Percentiles rank a stretch among this genome's conserved stretches.
Evolutionary conservation across 2,329 filamentous ascomycete species (phyloP).

Genomic region (Fusarium decemcellulare): DNA sequence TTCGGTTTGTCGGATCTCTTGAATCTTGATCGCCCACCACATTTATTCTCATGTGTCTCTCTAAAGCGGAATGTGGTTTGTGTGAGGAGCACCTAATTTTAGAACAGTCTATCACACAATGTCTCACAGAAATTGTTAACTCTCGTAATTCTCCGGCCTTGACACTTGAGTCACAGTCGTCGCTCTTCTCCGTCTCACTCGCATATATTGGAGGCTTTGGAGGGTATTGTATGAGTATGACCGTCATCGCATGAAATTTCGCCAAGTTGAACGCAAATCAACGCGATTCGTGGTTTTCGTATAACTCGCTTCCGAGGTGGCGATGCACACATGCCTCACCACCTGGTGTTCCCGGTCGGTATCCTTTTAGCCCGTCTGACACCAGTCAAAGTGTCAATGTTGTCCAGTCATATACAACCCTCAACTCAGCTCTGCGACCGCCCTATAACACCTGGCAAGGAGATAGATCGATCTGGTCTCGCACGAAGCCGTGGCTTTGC

Average conservation of each 20-base stretch:
- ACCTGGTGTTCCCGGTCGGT: conserved; percentile 25
- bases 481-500: background rate
- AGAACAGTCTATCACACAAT: background rate
- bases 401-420: conserved; percentile 8
- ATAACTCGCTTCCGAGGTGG: conserved; percentile 11
- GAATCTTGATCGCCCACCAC: background rate
- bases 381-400: conserved; percentile 4
- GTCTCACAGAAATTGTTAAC: background rate
- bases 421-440: conserved; percentile 11
- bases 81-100: background rate
- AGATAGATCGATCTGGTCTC: background rate
- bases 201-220: background rate
- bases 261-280: background rate
- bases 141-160: background rate
- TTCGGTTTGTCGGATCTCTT: background rate
- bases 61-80: background rate
- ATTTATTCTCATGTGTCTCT: no score
- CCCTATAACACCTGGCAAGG: background rate
- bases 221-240: background rate
- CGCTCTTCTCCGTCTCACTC: background rate
- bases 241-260: background rate
- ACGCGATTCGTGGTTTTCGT: conserved; percentile 2
- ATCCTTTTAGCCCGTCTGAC: conserved; percentile 45
- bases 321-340: conserved; percentile 4
- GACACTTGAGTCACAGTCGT: background rate